Base-by-base conservation (phyloP, 2,329 filamentous ascomycete genomes). In the Trichothecium roseum region DNA sequence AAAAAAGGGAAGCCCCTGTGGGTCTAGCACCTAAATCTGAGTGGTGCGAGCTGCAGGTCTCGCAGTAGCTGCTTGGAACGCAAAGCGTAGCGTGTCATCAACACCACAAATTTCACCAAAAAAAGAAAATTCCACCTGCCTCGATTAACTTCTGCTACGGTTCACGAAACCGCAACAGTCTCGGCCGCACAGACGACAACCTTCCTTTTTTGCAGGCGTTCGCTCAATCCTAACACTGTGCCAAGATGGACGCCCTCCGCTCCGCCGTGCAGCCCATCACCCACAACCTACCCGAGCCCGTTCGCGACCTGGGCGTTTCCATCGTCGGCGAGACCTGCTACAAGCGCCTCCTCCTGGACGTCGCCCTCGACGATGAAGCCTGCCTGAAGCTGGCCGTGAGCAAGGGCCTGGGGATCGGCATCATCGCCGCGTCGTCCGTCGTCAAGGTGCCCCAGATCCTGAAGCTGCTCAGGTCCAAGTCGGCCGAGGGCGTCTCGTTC, bases 361-460 rank as follows among this genome's bases (percentile, higher is more conserved):
- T 98, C 54, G 82, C 94, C 63, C 68, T 82, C 50, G 73, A 77
- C 43, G 75, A 86, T 52, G 72, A 74, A 5, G 77, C 74, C 40
- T 98, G 91, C 68, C 64, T 94, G 50, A 91, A 91, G 55, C 78
- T 95, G 35, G 88, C 79, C 47, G 74, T 96, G 53, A 93, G 84
- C 53, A 98, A 98, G 66, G 86, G 73, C 3, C 78, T 98, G 13
- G 89, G 91, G 38, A 81, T 96, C 48, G 91, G 80, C 56, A 98
- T 98, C 62, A 87, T 98, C 54, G 81, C 74, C 46, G 86, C 87
- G 36, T 88, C 84, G 18, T 80, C 84, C 37, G 78, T 96, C 49
- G 88, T 98, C 67, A 98, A 98, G 66, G 78, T 98, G 18, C 91
- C 91, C 0, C 91, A 98, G 68, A 89, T 98, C 55, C 60, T 95